Percentiles rank a stretch among this genome's conserved stretches.
These are phyloP conservation scores for Fusarium bulbicola DNA, from an alignment of 2,329 filamentous ascomycete species.

Conservation along the genomic window DNA sequence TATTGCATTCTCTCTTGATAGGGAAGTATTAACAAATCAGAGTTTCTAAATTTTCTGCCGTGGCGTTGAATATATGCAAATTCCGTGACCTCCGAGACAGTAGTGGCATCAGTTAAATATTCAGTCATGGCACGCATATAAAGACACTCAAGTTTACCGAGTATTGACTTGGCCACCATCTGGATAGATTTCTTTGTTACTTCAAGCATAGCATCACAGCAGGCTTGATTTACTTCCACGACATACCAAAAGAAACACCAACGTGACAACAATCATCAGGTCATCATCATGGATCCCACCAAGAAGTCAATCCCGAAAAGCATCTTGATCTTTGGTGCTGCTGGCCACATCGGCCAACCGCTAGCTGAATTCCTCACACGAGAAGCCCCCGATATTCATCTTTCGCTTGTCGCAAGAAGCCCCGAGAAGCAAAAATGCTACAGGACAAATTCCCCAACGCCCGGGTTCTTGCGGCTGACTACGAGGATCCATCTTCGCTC, in stretches of 20 bases:
- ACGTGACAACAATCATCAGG: fast-evolving
- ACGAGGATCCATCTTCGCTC: not conserved
- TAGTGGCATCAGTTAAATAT: fast-evolving
- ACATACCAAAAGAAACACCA: fast-evolving
- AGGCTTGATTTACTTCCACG: not conserved
- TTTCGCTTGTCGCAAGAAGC: fast-evolving
- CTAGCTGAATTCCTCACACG: not conserved
- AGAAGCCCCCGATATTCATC: not conserved
- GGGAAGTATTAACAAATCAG: fast-evolving
- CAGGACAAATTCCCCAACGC: not conserved
- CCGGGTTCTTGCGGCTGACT: fast-evolving
- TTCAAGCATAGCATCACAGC: not conserved
- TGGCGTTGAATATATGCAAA: no score
- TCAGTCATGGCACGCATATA: fast-evolving
- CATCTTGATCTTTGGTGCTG: not conserved
- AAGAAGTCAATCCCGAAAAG: not conserved
- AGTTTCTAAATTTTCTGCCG: no score
- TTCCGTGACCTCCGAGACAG: not conserved
- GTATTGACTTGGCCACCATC: not conserved
- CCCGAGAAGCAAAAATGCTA: fast-evolving
- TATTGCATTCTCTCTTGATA: fast-evolving
- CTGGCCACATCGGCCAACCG: not conserved
- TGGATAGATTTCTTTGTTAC: not conserved
- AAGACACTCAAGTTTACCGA: fast-evolving
- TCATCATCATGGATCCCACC: fast-evolving